Evolutionary conservation across 1,284 basidiomycete species (phyloP), one percentile per base, ranked within the genome.

Genomic region (Tylopilus sp.): DNA sequence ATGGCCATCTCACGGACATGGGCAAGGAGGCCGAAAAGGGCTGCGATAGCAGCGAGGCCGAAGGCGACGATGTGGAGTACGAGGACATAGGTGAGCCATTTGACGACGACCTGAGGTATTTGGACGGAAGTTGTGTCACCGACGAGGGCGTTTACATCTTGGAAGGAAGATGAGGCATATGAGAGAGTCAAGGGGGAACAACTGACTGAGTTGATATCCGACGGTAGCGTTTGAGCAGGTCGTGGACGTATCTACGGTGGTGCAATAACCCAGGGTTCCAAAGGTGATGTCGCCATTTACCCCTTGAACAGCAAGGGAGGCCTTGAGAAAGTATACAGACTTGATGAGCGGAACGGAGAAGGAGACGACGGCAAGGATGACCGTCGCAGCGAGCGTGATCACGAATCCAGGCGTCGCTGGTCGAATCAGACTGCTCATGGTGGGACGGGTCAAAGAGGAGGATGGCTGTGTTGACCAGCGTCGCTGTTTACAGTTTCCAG

Each of bases 31-130:
- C 90, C 90, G 59, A 93, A 88, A 31, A 93, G 46, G 14, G 90
- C 79, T 1, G 90, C 84, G 20, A 81, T 73, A n/a, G 79, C 88
- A 8, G 90, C 82, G 32, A 86, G 77, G 29, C 72, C 80, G 53
- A 95, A 82, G 15, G 89, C 92, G 50, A 92, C 84, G 59, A 93
- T 82, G 66, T 95, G 92, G n/a, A 94, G 79, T 56, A 94, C 84
- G 58, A 96, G 83, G 20, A 84, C 85, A 63, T 94, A 94, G 14
- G 93, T 96, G 64, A 95, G 74, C 87, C 92, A 94, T 76, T 94
- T 94, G 57, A 92, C 87, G 48, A 84, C 78, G 8, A 90, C 81
- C 37, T 81, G 73, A 5, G 93, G 92, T 50, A 95, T 92, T 60
- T 91, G 69, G 35, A 90, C 52, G 53, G 73, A 53, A 8, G 81